Percentiles rank a stretch among this genome's conserved stretches.
These are phyloP conservation scores for Thecaphora thlaspeos DNA, from an alignment of 1,284 basidiomycete species.

Conservation along the genomic window DNA sequence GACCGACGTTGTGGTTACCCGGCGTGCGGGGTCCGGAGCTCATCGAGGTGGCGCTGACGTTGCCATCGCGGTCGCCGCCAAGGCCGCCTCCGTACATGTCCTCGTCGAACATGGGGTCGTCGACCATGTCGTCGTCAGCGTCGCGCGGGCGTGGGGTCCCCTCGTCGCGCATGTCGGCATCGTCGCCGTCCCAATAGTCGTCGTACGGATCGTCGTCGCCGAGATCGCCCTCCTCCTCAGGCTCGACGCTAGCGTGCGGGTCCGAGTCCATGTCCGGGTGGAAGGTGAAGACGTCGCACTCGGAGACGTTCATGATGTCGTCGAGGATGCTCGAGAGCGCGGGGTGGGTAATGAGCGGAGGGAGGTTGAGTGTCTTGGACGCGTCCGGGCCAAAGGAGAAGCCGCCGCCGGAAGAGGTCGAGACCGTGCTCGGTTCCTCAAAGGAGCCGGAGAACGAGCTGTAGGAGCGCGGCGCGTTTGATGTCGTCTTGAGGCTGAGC, in stretches of 20 bases:
- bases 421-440: conserved; percentile 40
- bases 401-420: conserved; percentile 14
- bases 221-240: conserved; percentile 62
- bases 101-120: conserved; percentile 55
- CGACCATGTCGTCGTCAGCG: conserved; percentile 37
- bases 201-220: conserved; percentile 61
- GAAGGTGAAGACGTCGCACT: conserved; percentile 95
- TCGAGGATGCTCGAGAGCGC: conserved; percentile 82
- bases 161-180: conserved; percentile 22
- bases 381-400: conserved; percentile 3
- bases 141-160: conserved; percentile 30
- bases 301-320: conserved; percentile 82
- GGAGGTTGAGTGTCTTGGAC: conserved; percentile 13
- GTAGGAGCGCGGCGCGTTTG: conserved; percentile 45
- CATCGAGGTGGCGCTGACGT: conserved; percentile 3
- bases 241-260: conserved; percentile 70
- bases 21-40: conserved; percentile 1
- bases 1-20: neutral
- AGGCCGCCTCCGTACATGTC: conserved; percentile 47
- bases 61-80: conserved; percentile 17
- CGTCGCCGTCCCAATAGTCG: conserved; percentile 42
- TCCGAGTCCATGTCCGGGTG: conserved; percentile 91
- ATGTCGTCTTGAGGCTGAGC: conserved; percentile 45
- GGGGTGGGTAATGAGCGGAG: conserved; percentile 64
- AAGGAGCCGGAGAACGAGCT: conserved; percentile 42